Conservation (phyloP, 495 filamentous ascomycete genomes). For the Podospora tetraspora region DNA sequence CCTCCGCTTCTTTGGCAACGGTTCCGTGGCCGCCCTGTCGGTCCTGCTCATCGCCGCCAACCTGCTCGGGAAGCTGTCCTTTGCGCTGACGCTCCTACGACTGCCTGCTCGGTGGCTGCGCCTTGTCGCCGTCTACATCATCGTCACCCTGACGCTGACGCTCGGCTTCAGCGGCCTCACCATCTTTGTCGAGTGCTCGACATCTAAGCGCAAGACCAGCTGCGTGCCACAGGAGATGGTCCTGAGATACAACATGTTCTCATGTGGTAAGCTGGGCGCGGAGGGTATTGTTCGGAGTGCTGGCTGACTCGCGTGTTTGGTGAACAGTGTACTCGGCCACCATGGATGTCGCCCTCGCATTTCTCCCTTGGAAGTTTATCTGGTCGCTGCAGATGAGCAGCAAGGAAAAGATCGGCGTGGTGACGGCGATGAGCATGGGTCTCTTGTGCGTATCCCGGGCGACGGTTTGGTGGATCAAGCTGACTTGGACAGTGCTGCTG, state of each 20-base stretch:
- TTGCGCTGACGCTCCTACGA: conserved; percentile 26
- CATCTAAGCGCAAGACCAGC: conserved; percentile 14
- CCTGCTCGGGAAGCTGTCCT: conserved; percentile 29
- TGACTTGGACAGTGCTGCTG: conserved; percentile 25
- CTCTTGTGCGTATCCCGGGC: conserved; percentile 30
- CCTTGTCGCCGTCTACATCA: conserved; percentile 19
- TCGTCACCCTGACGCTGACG: conserved; percentile 30
- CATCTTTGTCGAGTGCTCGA: conserved; percentile 33
- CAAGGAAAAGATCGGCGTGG: conserved; percentile 34
- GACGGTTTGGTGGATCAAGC: neutral
- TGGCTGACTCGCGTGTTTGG: conserved; percentile 3
- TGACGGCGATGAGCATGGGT: conserved; percentile 37
- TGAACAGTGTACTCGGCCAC: conserved; percentile 32
- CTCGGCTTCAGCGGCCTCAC: conserved; percentile 33
- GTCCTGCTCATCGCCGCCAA: conserved; percentile 22
- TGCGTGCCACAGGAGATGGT: conserved; percentile 28
- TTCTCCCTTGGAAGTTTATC: conserved; percentile 34
- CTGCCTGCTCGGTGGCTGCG: conserved; percentile 22
- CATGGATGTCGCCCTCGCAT: conserved; percentile 33
- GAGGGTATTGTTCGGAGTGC: no score
- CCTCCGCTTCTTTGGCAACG: conserved; percentile 10
- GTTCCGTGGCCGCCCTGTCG: conserved; percentile 17
- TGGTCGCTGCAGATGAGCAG: conserved; percentile 31
- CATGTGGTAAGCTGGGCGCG: no score
- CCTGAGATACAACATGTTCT: conserved; percentile 24